These are phyloP conservation scores for Chernovozyma sophiae-reginae DNA, from an alignment of 1,139 yeast species.

Conservation along the genomic window DNA sequence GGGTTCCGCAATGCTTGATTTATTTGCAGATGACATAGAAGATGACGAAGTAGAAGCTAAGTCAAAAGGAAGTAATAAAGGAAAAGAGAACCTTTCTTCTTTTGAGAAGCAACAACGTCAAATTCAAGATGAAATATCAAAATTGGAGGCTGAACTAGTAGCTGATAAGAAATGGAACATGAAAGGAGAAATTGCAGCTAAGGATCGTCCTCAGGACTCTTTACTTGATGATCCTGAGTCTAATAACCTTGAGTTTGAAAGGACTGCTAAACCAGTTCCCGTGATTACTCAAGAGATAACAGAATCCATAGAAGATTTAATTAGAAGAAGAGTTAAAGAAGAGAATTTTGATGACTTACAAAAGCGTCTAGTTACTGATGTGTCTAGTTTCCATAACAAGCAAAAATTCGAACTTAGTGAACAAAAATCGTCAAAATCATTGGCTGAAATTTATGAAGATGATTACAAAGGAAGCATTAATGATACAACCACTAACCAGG, in stretches of 20 bases:
- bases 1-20: constrained; percentile 53
- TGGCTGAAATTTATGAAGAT: constrained; percentile 90
- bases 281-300: constrained; percentile 87
- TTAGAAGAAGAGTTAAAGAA: constrained; percentile 70
- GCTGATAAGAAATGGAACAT: constrained; percentile 92
- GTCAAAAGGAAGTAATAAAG: neutral
- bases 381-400: constrained; percentile 51
- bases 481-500: constrained; percentile 30
- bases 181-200: constrained; percentile 85
- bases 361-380: constrained; percentile 63
- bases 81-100: constrained; percentile 53
- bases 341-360: constrained; percentile 84
- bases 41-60: constrained; percentile 17
- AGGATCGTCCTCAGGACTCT: constrained; percentile 81
- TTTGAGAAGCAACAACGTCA: constrained; percentile 81
- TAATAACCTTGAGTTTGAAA: constrained; percentile 38
- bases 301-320: constrained; percentile 81
- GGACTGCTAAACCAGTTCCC: constrained; percentile 63
- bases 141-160: constrained; percentile 80
- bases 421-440: constrained; percentile 77
- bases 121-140: constrained; percentile 70
- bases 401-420: constrained; percentile 68
- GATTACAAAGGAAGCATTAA: constrained; percentile 56
- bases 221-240: constrained; percentile 44
- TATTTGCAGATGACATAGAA: constrained; percentile 51